Evolutionary conservation across 73 alveolate species (phyloP).

Genomic region (Paramecium bursaria): DNA sequence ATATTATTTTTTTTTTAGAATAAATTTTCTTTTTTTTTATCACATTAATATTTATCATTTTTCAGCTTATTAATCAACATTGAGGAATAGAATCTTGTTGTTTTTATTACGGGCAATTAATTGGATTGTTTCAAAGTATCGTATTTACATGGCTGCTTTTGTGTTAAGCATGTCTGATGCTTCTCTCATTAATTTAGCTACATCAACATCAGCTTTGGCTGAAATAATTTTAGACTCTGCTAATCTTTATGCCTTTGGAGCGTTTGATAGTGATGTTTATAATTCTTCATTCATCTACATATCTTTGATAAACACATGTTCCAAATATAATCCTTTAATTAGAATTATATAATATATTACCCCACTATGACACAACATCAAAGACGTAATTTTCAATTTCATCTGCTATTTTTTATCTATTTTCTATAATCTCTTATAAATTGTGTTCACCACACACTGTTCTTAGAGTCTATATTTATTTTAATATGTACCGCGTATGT

Average conservation of each 20-base stretch:
- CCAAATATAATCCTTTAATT: slow-evolving; percentile 51
- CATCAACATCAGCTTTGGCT: slow-evolving; percentile 69
- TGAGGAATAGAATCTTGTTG: slow-evolving; percentile 52
- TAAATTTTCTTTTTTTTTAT: slow-evolving; percentile 18
- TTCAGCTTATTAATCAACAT: slow-evolving; percentile 47
- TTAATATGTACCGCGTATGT: slow-evolving; percentile 46
- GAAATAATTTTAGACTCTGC: slow-evolving; percentile 67
- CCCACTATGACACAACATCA: slow-evolving; percentile 68
- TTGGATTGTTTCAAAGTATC: slow-evolving; percentile 67
- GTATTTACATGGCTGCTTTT: slow-evolving; percentile 69
- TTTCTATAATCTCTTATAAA: slow-evolving; percentile 63
- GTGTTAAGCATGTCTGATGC: slow-evolving; percentile 70
- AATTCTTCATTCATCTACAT: slow-evolving; percentile 57
- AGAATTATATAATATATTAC: background rate
- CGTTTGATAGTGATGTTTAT: slow-evolving; percentile 54
- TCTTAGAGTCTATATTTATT: slow-evolving; percentile 48
- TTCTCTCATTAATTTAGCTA: slow-evolving; percentile 67
- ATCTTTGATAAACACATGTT: slow-evolving; percentile 66
- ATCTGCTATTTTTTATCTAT: slow-evolving; percentile 64
- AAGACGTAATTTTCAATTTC: slow-evolving; percentile 66
- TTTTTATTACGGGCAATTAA: slow-evolving; percentile 47
- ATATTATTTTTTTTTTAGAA: too few species aligned
- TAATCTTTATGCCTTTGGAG: slow-evolving; percentile 56
- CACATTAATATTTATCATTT: too few species aligned
- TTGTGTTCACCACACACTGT: slow-evolving; percentile 71